phyloP scores from a whole-genome alignment of 1,284 basidiomycete genomes.

The Leccinum solheimii region DNA sequence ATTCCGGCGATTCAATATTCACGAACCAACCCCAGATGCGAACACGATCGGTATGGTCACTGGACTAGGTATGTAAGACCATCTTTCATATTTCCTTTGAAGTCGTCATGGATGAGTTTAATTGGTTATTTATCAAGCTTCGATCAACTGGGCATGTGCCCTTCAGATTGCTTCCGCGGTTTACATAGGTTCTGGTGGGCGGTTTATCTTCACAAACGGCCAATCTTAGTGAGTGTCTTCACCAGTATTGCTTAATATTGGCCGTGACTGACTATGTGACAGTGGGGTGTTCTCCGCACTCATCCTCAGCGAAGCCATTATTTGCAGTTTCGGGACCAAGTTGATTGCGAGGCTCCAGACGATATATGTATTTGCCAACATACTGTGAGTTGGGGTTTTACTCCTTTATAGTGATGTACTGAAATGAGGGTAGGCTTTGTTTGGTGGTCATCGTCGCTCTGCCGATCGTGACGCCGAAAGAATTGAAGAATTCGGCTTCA shows the following conservation, averaged over 20 bases:
- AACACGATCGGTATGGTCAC: slow-evolving; percentile 43
- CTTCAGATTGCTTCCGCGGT: slow-evolving; percentile 40
- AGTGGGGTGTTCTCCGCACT: slow-evolving; percentile 36
- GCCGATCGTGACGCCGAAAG: too few relatives aligned
- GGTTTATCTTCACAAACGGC: slow-evolving; percentile 31
- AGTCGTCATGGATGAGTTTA: background rate
- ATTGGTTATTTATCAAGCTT: slow-evolving; percentile 28
- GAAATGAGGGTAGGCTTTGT: slow-evolving; percentile 11
- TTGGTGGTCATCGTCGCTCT: too few relatives aligned
- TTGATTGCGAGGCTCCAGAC: slow-evolving; percentile 35
- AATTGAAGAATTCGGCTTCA: too few relatives aligned
- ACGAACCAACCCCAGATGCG: slow-evolving; percentile 29
- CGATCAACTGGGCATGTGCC: slow-evolving; percentile 45
- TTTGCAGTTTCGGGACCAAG: slow-evolving; percentile 46
- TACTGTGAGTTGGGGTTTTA: slow-evolving; percentile 30
- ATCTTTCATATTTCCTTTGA: background rate
- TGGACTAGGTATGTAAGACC: slow-evolving; percentile 22
- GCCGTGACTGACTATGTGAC: slow-evolving; percentile 2
- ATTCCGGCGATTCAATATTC: background rate
- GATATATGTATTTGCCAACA: slow-evolving; percentile 33
- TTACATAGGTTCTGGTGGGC: slow-evolving; percentile 35
- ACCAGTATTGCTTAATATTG: background rate
- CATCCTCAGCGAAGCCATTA: slow-evolving; percentile 34
- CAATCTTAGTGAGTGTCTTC: slow-evolving; percentile 33
- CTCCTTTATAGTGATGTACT: background rate